Percentiles rank a stretch among this genome's conserved stretches.
Conservation (phyloP, 495 filamentous ascomycete species). For the Penicillium mononematosum region DNA sequence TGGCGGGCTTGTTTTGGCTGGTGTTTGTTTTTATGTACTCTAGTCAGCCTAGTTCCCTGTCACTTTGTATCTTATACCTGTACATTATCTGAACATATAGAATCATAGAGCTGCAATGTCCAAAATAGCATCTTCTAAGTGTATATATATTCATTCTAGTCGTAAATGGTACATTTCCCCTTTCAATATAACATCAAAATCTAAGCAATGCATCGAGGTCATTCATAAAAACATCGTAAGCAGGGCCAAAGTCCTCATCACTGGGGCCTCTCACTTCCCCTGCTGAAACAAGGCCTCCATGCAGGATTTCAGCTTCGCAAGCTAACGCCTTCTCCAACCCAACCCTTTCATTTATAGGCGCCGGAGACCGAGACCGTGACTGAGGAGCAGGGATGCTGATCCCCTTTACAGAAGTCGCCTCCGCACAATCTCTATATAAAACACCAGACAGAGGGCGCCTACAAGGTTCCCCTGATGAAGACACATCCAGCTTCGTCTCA, state of each 20-base stretch:
- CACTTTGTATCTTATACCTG: constrained; percentile 10
- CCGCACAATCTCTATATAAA: background rate
- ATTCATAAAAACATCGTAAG: constrained; percentile 4
- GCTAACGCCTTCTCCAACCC: background rate
- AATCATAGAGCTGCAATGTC: constrained; percentile 5
- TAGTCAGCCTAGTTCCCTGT: background rate
- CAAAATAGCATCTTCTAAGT: background rate
- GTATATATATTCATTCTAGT: background rate
- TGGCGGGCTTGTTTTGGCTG: constrained; percentile 14
- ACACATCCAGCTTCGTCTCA: background rate
- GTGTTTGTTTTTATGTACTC: constrained; percentile 8
- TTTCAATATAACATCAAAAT: constrained; percentile 7
- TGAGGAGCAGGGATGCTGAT: background rate
- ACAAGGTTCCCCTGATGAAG: background rate
- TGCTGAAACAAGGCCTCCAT: background rate
- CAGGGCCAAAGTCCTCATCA: background rate
- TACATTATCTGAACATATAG: constrained; percentile 14
- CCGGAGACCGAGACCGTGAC: background rate
- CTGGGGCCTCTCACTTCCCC: background rate
- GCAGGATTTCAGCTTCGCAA: background rate
- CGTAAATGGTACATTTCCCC: background rate
- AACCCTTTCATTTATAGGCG: background rate
- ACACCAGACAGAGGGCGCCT: background rate
- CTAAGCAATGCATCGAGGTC: constrained; percentile 16
- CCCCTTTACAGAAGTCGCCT: background rate